Percentiles rank a stretch among this genome's conserved stretches.
Conservation (phyloP, 73 alveolate genomes). For the Paramecium sonneborni region DNA sequence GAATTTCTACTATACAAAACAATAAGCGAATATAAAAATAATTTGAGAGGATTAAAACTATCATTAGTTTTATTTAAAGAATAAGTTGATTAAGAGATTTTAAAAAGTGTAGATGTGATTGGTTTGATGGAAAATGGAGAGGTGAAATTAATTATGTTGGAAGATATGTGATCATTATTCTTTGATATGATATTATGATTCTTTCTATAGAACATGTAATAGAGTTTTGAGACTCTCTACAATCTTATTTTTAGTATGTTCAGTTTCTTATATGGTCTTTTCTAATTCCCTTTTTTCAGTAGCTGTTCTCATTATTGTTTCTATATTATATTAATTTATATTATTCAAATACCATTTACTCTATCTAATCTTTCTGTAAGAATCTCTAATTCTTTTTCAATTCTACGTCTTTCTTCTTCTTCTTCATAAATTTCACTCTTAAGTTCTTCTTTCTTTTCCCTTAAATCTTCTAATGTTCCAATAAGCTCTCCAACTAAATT, state of each 20-base stretch:
- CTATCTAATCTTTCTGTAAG: conserved; percentile 23
- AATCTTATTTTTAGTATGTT: conserved; percentile 37
- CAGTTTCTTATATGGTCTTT: conserved; percentile 36
- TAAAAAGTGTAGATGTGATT: background rate
- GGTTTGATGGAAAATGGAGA: conserved; percentile 34
- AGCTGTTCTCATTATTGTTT: background rate
- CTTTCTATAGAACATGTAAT: background rate
- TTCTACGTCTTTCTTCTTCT: conserved; percentile 26
- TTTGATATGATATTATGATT: background rate
- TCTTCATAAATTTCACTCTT: conserved; percentile 8
- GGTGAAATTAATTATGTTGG: background rate
- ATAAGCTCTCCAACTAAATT: background rate
- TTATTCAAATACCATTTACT: background rate
- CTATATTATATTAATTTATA: background rate
- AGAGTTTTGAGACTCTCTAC: conserved; percentile 44
- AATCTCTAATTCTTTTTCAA: conserved; percentile 6
- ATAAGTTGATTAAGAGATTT: background rate
- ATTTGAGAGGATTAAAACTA: background rate
- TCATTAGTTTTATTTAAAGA: background rate
- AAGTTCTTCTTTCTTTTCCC: background rate
- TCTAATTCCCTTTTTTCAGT: conserved; percentile 12
- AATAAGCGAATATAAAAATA: background rate
- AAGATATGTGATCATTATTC: conserved; percentile 11
- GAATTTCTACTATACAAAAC: background rate
- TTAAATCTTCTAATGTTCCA: conserved; percentile 2